Percentiles rank a stretch among this genome's conserved stretches.
These are phyloP conservation scores for Aspergillus ochraceoroseus DNA, from an alignment of 2,329 filamentous ascomycete genomes.

Conservation along the genomic window DNA sequence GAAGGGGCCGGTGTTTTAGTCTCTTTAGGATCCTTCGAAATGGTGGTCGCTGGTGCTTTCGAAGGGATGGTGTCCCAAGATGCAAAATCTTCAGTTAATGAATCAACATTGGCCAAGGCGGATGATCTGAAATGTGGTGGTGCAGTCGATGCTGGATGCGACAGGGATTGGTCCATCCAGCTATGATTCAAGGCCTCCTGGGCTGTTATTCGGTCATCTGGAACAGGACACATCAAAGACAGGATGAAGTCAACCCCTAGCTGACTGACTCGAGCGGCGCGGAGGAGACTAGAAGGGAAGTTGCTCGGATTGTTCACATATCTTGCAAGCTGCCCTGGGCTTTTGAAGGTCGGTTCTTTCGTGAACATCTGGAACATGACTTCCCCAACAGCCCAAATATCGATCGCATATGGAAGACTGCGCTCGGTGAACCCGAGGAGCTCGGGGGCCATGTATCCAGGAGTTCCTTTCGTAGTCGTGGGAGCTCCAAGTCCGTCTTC, in stretches of 20 bases:
- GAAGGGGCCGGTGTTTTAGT: too few species aligned
- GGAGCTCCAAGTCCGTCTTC: conserved; percentile 1
- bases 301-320: not conserved
- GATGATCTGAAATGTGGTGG: not conserved
- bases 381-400: conserved; percentile 11
- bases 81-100: not conserved
- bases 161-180: not conserved
- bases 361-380: conserved; percentile 6
- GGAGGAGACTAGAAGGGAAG: not conserved
- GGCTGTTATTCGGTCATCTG: not conserved
- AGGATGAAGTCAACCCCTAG: not conserved
- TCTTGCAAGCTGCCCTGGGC: not conserved
- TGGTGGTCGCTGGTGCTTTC: not conserved
- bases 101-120: not conserved
- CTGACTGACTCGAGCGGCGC: not conserved
- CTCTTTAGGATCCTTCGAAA: too few species aligned
- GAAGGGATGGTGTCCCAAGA: not conserved
- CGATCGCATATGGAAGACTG: conserved; percentile 1
- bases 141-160: not conserved
- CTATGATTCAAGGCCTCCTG: not conserved
- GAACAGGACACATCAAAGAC: not conserved
- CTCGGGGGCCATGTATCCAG: conserved; percentile 11
- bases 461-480: conserved; percentile 2
- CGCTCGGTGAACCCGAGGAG: not conserved
- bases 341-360: conserved; percentile 5